phyloP scores from a whole-genome alignment of 78 protist species.

The Dictyostelium citrinum region DNA sequence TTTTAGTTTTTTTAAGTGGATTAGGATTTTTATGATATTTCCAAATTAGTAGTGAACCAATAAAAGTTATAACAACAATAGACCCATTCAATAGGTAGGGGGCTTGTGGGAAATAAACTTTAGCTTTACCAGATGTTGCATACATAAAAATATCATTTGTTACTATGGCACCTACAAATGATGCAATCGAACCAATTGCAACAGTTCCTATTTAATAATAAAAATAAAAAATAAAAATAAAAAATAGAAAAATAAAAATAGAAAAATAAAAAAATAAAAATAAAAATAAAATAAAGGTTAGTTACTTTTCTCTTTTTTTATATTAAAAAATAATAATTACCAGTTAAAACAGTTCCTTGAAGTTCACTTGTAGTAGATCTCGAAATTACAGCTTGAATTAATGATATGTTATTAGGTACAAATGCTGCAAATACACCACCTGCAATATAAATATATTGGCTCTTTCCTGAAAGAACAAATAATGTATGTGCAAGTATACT shows the following conservation, averaged over 20 bases:
- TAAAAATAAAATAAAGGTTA: not conserved
- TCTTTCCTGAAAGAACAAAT: not conserved
- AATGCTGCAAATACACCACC: slow-evolving; percentile 3
- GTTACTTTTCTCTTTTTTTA: not conserved
- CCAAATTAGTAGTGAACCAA: slow-evolving; percentile 3
- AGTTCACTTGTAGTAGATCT: slow-evolving; percentile 9
- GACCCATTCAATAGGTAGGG: not conserved
- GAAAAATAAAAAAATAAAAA: too few relatives aligned
- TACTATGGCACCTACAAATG: not conserved
- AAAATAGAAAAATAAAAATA: too few relatives aligned
- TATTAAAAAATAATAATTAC: not conserved
- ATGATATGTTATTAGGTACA: not conserved
- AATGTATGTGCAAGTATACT: not conserved
- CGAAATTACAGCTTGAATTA: slow-evolving; percentile 1
- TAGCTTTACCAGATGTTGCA: not conserved
- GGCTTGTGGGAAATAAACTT: slow-evolving; percentile 9
- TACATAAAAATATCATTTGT: not conserved
- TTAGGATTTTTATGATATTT: not conserved
- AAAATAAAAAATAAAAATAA: too few relatives aligned
- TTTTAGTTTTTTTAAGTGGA: not conserved
- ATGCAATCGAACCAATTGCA: not conserved
- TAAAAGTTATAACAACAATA: not conserved
- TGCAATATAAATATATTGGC: slow-evolving; percentile 14
- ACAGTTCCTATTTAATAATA: not conserved
- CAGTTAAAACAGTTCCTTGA: slow-evolving; percentile 21